Evolutionary conservation across 2,329 filamentous ascomycete genomes (phyloP).

Genomic region (Xylaria sp.): DNA sequence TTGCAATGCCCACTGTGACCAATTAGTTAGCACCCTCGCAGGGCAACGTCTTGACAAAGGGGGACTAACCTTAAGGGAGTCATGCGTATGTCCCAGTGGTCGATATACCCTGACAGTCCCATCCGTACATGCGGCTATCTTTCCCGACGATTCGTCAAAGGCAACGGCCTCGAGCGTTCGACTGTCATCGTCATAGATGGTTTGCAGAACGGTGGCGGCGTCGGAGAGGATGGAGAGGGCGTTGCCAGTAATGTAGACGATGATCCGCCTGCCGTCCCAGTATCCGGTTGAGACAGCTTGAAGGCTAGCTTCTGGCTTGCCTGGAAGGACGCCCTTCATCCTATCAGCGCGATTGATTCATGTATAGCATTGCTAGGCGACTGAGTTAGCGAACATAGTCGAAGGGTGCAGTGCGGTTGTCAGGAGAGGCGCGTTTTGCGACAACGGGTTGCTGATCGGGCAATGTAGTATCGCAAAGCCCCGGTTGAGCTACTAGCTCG

Average conservation of each 20-base stretch:
- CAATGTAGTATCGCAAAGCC: conserved; percentile 13
- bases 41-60: conserved; percentile 3
- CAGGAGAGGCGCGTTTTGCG: conserved; percentile 34
- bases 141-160: conserved; percentile 84
- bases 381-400: not conserved
- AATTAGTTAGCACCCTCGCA: conserved; percentile 33
- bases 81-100: conserved; percentile 76
- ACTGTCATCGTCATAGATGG: conserved; percentile 85
- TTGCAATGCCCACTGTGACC: conserved; percentile 71
- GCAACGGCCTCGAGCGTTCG: conserved; percentile 76
- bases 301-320: conserved; percentile 60
- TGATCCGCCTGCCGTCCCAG: conserved; percentile 54
- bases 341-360: conserved; percentile 45
- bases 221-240: conserved; percentile 85
- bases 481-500: conserved; percentile 11
- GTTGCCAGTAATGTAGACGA: conserved; percentile 86
- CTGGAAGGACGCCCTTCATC: conserved; percentile 62
- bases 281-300: conserved; percentile 60
- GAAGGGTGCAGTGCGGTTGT: conserved; percentile 1
- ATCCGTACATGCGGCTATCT: conserved; percentile 80
- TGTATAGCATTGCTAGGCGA: conserved; percentile 46
- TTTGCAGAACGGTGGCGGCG: conserved; percentile 82
- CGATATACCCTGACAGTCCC: conserved; percentile 79
- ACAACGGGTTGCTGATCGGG: conserved; percentile 14
- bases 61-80: conserved; percentile 74